These are phyloP conservation scores for Coccomyxa subellipsoidea DNA, from an alignment of 163 green algal genomes.

Conservation along the genomic window DNA sequence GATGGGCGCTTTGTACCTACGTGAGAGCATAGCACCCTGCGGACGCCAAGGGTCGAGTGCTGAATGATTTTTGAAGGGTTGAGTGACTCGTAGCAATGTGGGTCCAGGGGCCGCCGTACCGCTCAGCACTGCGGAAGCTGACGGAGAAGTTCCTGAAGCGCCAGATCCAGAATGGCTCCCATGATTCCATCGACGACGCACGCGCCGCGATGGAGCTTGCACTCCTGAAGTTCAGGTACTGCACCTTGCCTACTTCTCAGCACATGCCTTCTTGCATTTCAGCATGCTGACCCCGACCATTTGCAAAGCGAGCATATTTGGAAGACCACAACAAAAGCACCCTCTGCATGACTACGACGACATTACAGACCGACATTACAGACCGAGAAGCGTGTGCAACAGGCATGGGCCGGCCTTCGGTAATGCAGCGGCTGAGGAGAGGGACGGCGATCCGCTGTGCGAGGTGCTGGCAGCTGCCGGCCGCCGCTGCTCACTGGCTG, in stretches of 20 bases:
- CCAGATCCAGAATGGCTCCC: conserved; percentile 75
- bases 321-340: too few species aligned
- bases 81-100: too few species aligned
- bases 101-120: conserved; percentile 40
- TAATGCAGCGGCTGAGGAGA: background rate
- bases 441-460: conserved; percentile 20
- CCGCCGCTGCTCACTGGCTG: conserved; percentile 45
- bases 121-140: conserved; percentile 58
- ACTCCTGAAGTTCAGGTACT: conserved; percentile 77
- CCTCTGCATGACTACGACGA: too few species aligned
- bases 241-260: too few species aligned
- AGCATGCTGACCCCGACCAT: too few species aligned
- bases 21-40: too few species aligned
- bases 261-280: background rate
- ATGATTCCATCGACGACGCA: conserved; percentile 84
- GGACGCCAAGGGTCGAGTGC: too few species aligned
- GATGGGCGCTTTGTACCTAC: too few species aligned
- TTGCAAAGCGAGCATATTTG: too few species aligned
- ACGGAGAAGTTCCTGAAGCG: conserved; percentile 63
- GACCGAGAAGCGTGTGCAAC: background rate
- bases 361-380: too few species aligned
- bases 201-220: conserved; percentile 80
- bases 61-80: background rate
- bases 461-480: conserved; percentile 20
- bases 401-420: conserved; percentile 25